Conservation (phyloP, 1,139 yeast genomes). For the Kurtzmaniella natalensis region DNA sequence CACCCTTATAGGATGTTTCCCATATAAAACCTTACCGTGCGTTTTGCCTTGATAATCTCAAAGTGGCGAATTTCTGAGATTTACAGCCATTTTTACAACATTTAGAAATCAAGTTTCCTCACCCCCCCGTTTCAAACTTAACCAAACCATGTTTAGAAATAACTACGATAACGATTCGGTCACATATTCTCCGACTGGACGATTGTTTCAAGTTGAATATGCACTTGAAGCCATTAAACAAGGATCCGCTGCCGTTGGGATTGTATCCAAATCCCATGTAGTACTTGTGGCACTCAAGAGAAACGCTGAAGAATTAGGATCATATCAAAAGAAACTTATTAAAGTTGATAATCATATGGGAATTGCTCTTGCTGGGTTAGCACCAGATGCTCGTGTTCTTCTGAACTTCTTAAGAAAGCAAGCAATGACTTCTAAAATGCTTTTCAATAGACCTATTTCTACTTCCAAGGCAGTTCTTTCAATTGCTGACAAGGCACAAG, state of each 20-base stretch:
- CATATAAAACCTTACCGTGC: too few relatives aligned
- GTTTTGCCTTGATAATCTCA: too few relatives aligned
- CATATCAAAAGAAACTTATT: slow-evolving; percentile 90
- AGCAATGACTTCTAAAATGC: slow-evolving; percentile 83
- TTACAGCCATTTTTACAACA: too few relatives aligned
- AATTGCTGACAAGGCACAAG: slow-evolving; percentile 95
- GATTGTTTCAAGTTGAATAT: slow-evolving; percentile 91
- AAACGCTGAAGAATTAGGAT: slow-evolving; percentile 95
- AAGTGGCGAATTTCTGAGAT: too few relatives aligned
- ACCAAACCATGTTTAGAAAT: slow-evolving; percentile 77
- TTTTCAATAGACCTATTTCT: slow-evolving; percentile 84
- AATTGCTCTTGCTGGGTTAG: slow-evolving; percentile 92
- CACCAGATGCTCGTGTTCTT: slow-evolving; percentile 95
- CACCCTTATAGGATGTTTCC: too few relatives aligned
- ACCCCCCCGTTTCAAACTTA: background rate
- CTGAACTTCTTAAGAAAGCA: slow-evolving; percentile 87
- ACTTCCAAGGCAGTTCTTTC: slow-evolving; percentile 79
- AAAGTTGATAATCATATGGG: slow-evolving; percentile 93
- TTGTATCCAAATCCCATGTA: slow-evolving; percentile 79
- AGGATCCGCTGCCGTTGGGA: slow-evolving; percentile 96
- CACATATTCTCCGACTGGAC: slow-evolving; percentile 95
- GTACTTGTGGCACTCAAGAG: slow-evolving; percentile 92
- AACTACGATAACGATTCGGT: slow-evolving; percentile 98
- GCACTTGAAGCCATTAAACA: slow-evolving; percentile 97
- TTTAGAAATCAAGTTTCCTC: too few relatives aligned